A percentile compares a stretch with the other conserved stretches of the same genome.
Conservation (phyloP, 306 rosid genomes). For the Canavalia gladiata region DNA sequence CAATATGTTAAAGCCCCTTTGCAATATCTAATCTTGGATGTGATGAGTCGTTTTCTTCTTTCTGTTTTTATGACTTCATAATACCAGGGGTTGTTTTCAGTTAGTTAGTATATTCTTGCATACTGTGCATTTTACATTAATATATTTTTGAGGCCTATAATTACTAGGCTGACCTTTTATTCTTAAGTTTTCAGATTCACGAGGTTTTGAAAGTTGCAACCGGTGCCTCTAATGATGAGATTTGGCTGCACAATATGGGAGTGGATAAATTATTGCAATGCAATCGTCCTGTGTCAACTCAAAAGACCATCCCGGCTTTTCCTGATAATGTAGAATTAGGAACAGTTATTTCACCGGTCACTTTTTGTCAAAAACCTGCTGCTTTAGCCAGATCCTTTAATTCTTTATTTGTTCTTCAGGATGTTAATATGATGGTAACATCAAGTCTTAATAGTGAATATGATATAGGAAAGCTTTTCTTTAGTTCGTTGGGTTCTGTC, state of each 20-base stretch:
- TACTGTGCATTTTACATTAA: slow-evolving; percentile 29
- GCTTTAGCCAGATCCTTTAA: slow-evolving; percentile 62
- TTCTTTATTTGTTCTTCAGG: slow-evolving; percentile 78
- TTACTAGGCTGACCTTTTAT: slow-evolving; percentile 52
- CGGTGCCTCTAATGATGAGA: slow-evolving; percentile 67
- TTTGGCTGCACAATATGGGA: slow-evolving; percentile 70
- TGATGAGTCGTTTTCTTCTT: slow-evolving; percentile 3
- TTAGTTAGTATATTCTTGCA: background rate
- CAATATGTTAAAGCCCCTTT: background rate
- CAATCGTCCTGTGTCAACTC: slow-evolving; percentile 52
- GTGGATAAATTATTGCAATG: slow-evolving; percentile 56
- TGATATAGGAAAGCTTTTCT: slow-evolving; percentile 74
- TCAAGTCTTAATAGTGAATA: slow-evolving; percentile 58
- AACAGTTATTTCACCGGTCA: slow-evolving; percentile 63
- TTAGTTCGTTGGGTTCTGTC: slow-evolving; percentile 82
- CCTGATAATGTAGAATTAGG: slow-evolving; percentile 66
- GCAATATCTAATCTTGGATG: slow-evolving; percentile 11
- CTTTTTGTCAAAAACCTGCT: slow-evolving; percentile 68
- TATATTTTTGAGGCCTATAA: slow-evolving; percentile 45
- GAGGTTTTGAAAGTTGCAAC: slow-evolving; percentile 73
- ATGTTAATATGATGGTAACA: slow-evolving; percentile 63
- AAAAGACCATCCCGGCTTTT: slow-evolving; percentile 52
- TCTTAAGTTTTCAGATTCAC: slow-evolving; percentile 71
- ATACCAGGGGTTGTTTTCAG: slow-evolving; percentile 11
- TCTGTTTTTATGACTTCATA: slow-evolving; percentile 16